Evolutionary conservation across 2,329 filamentous ascomycete genomes (phyloP).

Genomic region (Botryosphaeria dothidea): DNA sequence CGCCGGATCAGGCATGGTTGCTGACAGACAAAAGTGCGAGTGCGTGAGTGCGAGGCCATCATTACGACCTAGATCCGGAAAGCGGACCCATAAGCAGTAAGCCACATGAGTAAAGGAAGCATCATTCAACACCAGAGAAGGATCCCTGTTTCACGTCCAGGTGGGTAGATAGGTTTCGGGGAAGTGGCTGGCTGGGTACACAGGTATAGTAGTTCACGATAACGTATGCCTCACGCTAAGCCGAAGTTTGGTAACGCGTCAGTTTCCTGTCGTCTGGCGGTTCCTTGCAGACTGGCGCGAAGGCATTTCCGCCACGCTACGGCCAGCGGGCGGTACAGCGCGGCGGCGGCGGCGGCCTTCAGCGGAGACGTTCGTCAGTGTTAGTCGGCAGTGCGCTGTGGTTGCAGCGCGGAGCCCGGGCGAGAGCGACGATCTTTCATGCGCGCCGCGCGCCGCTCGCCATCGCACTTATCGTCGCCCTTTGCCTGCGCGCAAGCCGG

Average conservation of each 20-base stretch:
- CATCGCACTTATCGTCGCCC: not conserved
- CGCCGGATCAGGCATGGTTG: not conserved
- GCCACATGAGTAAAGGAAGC: not conserved
- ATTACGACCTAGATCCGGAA: not conserved
- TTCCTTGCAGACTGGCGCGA: not conserved
- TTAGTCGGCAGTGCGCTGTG: not conserved
- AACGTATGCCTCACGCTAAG: not conserved
- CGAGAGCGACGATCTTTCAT: constrained; percentile 15
- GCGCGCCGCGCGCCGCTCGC: not conserved
- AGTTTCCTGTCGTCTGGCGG: not conserved
- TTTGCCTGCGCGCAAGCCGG: not conserved
- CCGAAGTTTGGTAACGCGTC: not conserved
- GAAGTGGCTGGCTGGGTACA: constrained; percentile 8
- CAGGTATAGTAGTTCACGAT: not conserved
- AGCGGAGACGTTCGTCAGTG: not conserved
- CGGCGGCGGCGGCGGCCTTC: constrained; percentile 1
- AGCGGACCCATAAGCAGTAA: not conserved
- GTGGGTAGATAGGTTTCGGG: not conserved
- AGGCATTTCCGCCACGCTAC: not conserved
- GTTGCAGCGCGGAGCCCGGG: not conserved
- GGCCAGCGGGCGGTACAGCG: not conserved
- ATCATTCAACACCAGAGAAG: not conserved
- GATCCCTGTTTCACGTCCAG: not conserved
- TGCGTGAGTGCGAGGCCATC: not conserved
- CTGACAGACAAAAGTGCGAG: not conserved